A percentile compares a stretch with the other conserved stretches of the same genome.
Evolutionary conservation across 2,329 filamentous ascomycete genomes (phyloP).

Genomic region (Pyricularia sp.): DNA sequence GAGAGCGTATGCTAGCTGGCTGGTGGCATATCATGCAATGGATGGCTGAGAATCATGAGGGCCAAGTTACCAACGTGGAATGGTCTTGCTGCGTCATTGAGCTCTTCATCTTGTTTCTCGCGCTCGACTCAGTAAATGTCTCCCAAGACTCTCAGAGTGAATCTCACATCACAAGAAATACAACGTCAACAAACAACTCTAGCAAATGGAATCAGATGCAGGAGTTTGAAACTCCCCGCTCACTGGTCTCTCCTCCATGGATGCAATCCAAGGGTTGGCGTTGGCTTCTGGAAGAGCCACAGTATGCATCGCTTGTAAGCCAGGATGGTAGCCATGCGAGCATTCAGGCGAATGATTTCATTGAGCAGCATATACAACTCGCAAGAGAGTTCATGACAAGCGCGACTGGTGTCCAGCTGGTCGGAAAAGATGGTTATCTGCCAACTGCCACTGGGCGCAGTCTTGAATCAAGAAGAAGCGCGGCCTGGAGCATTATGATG

Average conservation of each 20-base stretch:
- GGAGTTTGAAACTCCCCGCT: conserved; percentile 34
- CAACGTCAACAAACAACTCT: neutral
- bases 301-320: conserved; percentile 1
- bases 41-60: conserved; percentile 32
- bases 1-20: conserved; percentile 52
- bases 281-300: conserved; percentile 54
- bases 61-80: conserved; percentile 43
- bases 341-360: conserved; percentile 27
- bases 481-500: conserved; percentile 60
- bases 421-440: conserved; percentile 49
- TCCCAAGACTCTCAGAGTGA: conserved; percentile 16
- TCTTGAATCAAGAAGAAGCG: conserved; percentile 46
- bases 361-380: conserved; percentile 43
- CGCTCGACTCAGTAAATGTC: conserved; percentile 14
- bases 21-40: conserved; percentile 71
- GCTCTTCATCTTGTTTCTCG: conserved; percentile 53
- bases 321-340: neutral
- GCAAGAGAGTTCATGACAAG: conserved; percentile 59
- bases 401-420: conserved; percentile 37
- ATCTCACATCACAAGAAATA: neutral
- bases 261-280: conserved; percentile 58
- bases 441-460: conserved; percentile 48
- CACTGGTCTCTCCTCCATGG: conserved; percentile 43
- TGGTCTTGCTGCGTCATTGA: conserved; percentile 61
- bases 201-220: conserved; percentile 38